Base-by-base conservation (phyloP, 805 yeast species). In the Wickerhamiella australiensis region DNA sequence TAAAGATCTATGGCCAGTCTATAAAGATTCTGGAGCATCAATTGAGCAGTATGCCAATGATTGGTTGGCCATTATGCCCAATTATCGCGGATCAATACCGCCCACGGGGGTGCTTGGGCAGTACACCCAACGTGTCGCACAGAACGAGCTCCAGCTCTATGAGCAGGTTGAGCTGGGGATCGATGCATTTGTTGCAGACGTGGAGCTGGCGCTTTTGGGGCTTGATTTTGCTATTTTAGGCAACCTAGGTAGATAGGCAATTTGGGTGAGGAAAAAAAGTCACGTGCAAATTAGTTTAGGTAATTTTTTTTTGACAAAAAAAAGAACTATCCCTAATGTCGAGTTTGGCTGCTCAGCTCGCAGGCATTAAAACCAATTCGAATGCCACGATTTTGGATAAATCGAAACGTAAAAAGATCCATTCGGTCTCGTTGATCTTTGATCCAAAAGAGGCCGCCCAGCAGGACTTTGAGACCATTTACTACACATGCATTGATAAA, bases 381-480 rank as follows among this genome's bases (percentile, higher is more conserved):
- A 75, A 72, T 52, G 78, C 77, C 47, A 78, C 82, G 43, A 77
- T 90, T 31, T 77, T 84, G 48, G 96, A 90, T 63, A 77, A 96
- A 64, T 87, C 87, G 65, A 74, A 77, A 58, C 74, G 96, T 64
- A 85, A 87, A 54, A 84, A 82, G 65, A 69, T 87, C 51, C 98
- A 92, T 62, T 79, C 94, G 35, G 80, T 85, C 36, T 92, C 98
- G 44, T 76, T 92, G 55, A 75, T 92, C 23, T 88, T 82, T 64
- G 94, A 85, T 40, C 74, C 95, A 8, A 79, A 81, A 58, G 79
- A 78, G 53, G 98, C 98, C 15, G 85, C 94, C n/a, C 76, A 88
- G 31, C 97, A 92, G 68, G 98, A 92, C 64, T 88, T 77, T 60
- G 96, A 87, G 57, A 72, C 81, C 42, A 79, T 92, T 51, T 83